Base-by-base conservation (phyloP, 129 eudicot genomes). In the Centaurea solstitialis region DNA sequence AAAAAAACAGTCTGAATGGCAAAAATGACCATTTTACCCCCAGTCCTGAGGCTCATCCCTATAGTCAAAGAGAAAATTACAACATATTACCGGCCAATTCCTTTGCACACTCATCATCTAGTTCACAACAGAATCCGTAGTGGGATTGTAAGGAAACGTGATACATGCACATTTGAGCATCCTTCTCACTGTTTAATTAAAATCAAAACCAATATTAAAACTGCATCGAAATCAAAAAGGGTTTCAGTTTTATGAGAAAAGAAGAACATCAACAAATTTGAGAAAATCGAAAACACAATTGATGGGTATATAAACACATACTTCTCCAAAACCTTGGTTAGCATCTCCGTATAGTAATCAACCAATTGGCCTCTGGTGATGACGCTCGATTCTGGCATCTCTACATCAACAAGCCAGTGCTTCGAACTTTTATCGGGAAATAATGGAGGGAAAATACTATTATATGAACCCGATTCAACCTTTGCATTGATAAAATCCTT, bases 131-230 rank as follows among this genome's bases (percentile, higher is more conserved):
- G 89, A 95, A 95, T 81, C 97, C 97, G 59, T 81, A 88, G 75
- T 88, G 81, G 38, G 91, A 86, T 80, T 85, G 87, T 87, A 91
- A 86, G 17, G 97, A 93, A 43, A 91, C 40, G 40, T 95, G 88
- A 86, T 92, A 95, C 33, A 93, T 85, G 75, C 98, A 95, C 99
- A 91, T 95, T 76, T 95, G 98, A 13, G 99, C 98, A 80, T 95
- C 94, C 84, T 85, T 88, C 86, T 91, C 92, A 77, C 98, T 95
- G 88, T 82, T 76, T 76, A 59, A 65, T 9, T 24, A 69, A 75
- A 13, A 79, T 69, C 38, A 81, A 11, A 57, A 45, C 62, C 26
- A 41, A 13, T 38, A 80, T 30, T 45, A 33, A 37, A 70, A 33
- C 9, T 21, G 11, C n/a, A 68, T 11, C 50, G 0, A 68, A 75